Percentiles rank a stretch among this genome's conserved stretches.
These are phyloP conservation scores for Apiotrichum mycotoxinovorans DNA, from an alignment of 1,284 basidiomycete genomes.

Conservation along the genomic window DNA sequence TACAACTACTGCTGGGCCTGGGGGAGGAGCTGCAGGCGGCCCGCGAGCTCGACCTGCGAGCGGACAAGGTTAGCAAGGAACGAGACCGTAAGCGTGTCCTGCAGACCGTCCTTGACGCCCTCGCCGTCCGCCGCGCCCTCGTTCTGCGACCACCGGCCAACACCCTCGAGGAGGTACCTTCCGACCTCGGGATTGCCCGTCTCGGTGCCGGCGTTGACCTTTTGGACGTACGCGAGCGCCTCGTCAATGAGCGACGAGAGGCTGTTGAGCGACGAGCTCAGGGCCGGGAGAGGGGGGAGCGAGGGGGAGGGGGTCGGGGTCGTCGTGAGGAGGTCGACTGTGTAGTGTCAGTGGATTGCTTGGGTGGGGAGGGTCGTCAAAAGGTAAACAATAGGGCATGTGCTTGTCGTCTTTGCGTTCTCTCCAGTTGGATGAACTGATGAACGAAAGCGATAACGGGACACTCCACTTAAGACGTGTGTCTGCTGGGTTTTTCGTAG, in stretches of 20 bases:
- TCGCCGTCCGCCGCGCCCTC: constrained; percentile 28
- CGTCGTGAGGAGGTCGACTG: constrained; percentile 70
- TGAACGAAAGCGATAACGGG: no score
- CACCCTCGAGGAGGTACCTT: constrained; percentile 85
- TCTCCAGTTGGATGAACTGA: no score
- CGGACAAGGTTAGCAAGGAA: constrained; percentile 93
- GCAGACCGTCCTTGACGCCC: constrained; percentile 49
- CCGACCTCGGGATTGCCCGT: constrained; percentile 85
- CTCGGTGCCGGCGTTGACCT: constrained; percentile 71
- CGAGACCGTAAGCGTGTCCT: constrained; percentile 91
- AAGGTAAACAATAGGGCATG: background rate
- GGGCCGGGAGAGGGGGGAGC: constrained; percentile 40
- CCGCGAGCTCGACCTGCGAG: constrained; percentile 89
- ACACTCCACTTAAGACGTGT: no score
- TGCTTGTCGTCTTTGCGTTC: background rate
- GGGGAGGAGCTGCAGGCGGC: constrained; percentile 74
- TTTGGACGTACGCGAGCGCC: constrained; percentile 82
- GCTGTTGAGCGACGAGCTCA: constrained; percentile 49
- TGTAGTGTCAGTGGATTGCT: background rate
- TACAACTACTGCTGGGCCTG: constrained; percentile 20
- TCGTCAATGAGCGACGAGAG: constrained; percentile 49
- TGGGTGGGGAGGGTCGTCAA: background rate
- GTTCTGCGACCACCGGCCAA: constrained; percentile 63
- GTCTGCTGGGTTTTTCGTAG: no score
- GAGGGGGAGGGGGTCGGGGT: constrained; percentile 39